Conservation (phyloP, 2,329 filamentous ascomycete species). For the Fusarium haematococcum region DNA sequence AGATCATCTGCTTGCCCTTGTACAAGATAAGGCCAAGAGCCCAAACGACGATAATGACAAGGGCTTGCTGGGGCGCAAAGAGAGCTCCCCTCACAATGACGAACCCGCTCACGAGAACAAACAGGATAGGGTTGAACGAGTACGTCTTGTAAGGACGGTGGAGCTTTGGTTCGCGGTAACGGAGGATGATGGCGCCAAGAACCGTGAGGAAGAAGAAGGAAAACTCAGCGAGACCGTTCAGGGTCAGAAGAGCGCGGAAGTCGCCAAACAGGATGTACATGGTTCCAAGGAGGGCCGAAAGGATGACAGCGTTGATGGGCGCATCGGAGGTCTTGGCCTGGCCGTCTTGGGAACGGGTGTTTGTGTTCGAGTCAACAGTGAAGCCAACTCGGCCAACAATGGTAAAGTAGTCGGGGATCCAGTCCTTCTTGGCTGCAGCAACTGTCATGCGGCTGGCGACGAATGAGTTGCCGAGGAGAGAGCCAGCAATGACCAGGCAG, state of each 20-base stretch:
- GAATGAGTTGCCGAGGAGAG: constrained; percentile 72
- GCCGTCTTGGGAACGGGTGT: neutral
- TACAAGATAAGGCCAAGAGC: constrained; percentile 60
- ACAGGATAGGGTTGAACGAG: constrained; percentile 62
- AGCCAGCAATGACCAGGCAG: constrained; percentile 71
- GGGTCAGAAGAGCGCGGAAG: constrained; percentile 71
- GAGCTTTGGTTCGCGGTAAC: constrained; percentile 66
- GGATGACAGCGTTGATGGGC: constrained; percentile 65
- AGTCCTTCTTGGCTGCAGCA: constrained; percentile 65
- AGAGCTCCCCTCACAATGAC: constrained; percentile 69
- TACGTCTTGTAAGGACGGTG: constrained; percentile 67
- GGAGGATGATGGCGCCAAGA: constrained; percentile 67
- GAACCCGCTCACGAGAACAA: constrained; percentile 69
- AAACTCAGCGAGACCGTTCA: constrained; percentile 70
- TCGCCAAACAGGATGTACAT: constrained; percentile 71
- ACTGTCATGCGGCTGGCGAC: constrained; percentile 71
- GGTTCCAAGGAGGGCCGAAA: constrained; percentile 62
- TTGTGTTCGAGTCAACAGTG: constrained; percentile 11
- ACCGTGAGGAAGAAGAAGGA: constrained; percentile 75
- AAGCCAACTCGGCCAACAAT: constrained; percentile 58
- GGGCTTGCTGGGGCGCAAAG: constrained; percentile 67
- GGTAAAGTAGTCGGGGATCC: constrained; percentile 61
- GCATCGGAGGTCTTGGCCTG: constrained; percentile 56
- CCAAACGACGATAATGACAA: constrained; percentile 65
- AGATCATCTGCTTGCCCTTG: constrained; percentile 21